These are phyloP conservation scores for Millerozyma acaciae DNA, from an alignment of 805 yeast species.

Conservation along the genomic window DNA sequence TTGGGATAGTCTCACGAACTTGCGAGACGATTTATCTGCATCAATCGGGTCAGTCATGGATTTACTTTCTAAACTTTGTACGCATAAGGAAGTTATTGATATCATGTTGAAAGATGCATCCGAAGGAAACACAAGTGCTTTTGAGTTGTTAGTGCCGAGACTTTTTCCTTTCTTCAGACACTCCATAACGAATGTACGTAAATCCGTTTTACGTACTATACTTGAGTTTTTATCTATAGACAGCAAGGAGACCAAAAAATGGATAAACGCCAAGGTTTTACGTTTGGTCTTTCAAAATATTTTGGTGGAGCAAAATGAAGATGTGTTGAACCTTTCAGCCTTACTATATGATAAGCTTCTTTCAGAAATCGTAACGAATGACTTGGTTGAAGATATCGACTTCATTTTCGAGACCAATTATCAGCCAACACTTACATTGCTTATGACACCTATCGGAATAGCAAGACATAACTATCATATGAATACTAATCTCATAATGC, in stretches of 20 bases:
- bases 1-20: conserved; percentile 84
- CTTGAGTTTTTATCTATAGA: conserved; percentile 65
- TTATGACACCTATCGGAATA: conserved; percentile 94
- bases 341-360: conserved; percentile 58
- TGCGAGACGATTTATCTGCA: conserved; percentile 90
- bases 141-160: conserved; percentile 79
- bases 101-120: conserved; percentile 62
- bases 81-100: conserved; percentile 71
- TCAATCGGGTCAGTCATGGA: conserved; percentile 97
- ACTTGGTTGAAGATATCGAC: conserved; percentile 43
- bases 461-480: conserved; percentile 83
- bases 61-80: conserved; percentile 79
- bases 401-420: conserved; percentile 53
- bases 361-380: conserved; percentile 34
- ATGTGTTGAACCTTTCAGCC: conserved; percentile 60
- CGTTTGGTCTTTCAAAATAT: conserved; percentile 83
- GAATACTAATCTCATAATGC: conserved; percentile 68
- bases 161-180: conserved; percentile 91
- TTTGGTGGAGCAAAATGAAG: conserved; percentile 81
- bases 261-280: conserved; percentile 75
- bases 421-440: conserved; percentile 56
- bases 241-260: conserved; percentile 50
- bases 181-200: conserved; percentile 86
- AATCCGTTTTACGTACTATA: conserved; percentile 78
- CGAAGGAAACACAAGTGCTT: conserved; percentile 50